phyloP scores from a whole-genome alignment of 495 filamentous ascomycete species.

The Neurospora intermedia region DNA sequence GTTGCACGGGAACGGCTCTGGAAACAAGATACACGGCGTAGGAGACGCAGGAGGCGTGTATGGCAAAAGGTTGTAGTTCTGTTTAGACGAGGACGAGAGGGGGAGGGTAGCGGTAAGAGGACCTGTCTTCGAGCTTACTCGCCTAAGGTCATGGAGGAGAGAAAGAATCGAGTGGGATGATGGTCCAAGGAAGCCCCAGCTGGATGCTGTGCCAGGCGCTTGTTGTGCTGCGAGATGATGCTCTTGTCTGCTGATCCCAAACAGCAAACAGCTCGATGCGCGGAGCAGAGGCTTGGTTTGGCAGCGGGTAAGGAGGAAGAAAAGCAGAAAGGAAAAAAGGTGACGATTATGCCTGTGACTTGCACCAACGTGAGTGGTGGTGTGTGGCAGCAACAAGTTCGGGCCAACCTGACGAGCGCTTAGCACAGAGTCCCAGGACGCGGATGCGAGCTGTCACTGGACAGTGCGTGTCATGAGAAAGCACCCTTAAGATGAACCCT shows the following conservation, averaged over 20 bases:
- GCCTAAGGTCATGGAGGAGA: constrained; percentile 15
- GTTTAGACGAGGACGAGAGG: constrained; percentile 7
- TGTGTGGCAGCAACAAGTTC: constrained; percentile 20
- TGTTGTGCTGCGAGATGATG: constrained; percentile 20
- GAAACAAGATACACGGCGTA: constrained; percentile 23
- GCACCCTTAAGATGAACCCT: constrained; percentile 20
- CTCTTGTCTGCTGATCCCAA: not conserved
- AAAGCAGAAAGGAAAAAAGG: constrained; percentile 2
- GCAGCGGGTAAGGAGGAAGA: constrained; percentile 3
- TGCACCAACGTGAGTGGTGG: constrained; percentile 1
- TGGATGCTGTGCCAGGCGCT: constrained; percentile 20
- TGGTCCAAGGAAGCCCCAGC: not conserved
- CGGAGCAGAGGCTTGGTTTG: constrained; percentile 3
- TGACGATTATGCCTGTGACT: constrained; percentile 2
- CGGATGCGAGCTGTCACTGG: constrained; percentile 22
- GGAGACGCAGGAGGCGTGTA: constrained; percentile 23
- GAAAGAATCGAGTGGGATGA: not conserved
- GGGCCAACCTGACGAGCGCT: constrained; percentile 20
- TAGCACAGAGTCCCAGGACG: constrained; percentile 9
- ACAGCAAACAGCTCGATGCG: not conserved
- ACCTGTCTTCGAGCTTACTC: constrained; percentile 14
- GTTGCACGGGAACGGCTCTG: constrained; percentile 16
- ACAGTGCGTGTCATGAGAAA: constrained; percentile 6
- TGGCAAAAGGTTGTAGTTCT: constrained; percentile 4
- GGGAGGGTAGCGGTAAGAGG: constrained; percentile 20